These are phyloP conservation scores for Microcyclosporella mali DNA, from an alignment of 2,329 filamentous ascomycete genomes.

Conservation along the genomic window DNA sequence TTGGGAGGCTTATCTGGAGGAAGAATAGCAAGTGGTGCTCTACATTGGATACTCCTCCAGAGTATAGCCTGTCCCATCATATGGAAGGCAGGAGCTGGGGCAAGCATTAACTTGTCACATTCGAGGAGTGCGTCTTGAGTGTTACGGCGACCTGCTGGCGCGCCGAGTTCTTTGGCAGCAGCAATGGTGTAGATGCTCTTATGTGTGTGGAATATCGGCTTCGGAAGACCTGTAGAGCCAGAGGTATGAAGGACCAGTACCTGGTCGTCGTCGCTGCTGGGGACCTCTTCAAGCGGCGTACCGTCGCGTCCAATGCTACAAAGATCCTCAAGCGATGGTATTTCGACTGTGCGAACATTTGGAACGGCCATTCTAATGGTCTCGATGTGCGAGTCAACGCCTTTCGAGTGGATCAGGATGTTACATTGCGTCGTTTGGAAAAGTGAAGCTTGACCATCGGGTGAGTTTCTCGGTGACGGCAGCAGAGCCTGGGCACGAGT, in stretches of 20 bases:
- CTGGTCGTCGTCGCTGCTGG: slow-evolving; percentile 7
- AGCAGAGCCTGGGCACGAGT: slow-evolving; percentile 3
- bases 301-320: slow-evolving; percentile 3
- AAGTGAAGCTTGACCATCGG: slow-evolving; percentile 15
- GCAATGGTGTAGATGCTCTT: slow-evolving; percentile 13
- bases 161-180: slow-evolving; percentile 5
- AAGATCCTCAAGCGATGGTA: slow-evolving; percentile 14
- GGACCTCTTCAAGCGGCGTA: slow-evolving; percentile 3
- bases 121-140: slow-evolving; percentile 6
- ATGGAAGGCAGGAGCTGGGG: slow-evolving; percentile 15
- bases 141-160: slow-evolving; percentile 8
- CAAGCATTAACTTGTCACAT: slow-evolving; percentile 8
- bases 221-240: slow-evolving; percentile 18
- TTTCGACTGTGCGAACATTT: slow-evolving; percentile 11
- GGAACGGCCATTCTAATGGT: slow-evolving; percentile 16
- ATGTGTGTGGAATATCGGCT: slow-evolving; percentile 16
- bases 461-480: slow-evolving; percentile 13
- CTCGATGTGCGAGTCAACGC: slow-evolving; percentile 16
- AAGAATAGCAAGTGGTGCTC: slow-evolving; percentile 6
- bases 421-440: slow-evolving; percentile 14
- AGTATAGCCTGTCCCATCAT: slow-evolving; percentile 15
- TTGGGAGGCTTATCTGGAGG: slow-evolving; percentile 14
- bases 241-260: slow-evolving; percentile 18
- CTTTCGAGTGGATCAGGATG: slow-evolving; percentile 12
- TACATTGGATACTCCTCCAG: slow-evolving; percentile 9